Evolutionary conservation across 768 basidiomycete species (phyloP).

Genomic region (Mycena albidolilacea): DNA sequence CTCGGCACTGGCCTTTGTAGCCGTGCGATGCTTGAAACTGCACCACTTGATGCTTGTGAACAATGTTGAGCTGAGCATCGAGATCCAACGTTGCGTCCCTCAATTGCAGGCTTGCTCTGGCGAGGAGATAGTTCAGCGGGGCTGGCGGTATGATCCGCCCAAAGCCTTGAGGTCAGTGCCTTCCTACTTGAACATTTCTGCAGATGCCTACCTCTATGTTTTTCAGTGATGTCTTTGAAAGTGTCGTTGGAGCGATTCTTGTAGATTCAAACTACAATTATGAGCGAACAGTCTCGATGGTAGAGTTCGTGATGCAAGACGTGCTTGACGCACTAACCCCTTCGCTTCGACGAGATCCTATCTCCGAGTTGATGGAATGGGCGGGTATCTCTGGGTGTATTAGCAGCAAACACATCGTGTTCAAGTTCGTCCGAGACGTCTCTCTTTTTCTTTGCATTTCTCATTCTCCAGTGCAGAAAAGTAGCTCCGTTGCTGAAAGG

Average conservation of each 20-base stretch:
- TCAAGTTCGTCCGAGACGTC: conserved; percentile 8
- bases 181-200: background rate
- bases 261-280: conserved; percentile 85
- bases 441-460: background rate
- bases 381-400: conserved; percentile 70
- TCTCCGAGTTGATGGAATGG: conserved; percentile 81
- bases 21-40: conserved; percentile 73
- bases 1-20: conserved; percentile 77
- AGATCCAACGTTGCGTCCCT: conserved; percentile 74
- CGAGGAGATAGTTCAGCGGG: conserved; percentile 73
- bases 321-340: conserved; percentile 74
- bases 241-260: conserved; percentile 86
- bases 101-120: conserved; percentile 69
- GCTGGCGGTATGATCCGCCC: conserved; percentile 90
- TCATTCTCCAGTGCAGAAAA: conserved; percentile 15
- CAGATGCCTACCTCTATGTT: conserved; percentile 44
- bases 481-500: conserved; percentile 39
- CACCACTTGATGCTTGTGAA: conserved; percentile 82
- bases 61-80: conserved; percentile 74
- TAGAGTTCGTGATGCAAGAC: conserved; percentile 76
- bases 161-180: conserved; percentile 64
- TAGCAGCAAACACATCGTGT: conserved; percentile 48
- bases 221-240: conserved; percentile 86
- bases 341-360: conserved; percentile 76
- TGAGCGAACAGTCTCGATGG: conserved; percentile 73